Conservation (phyloP, 1,284 basidiomycete species). For the Ganoderma leucocontextum region DNA sequence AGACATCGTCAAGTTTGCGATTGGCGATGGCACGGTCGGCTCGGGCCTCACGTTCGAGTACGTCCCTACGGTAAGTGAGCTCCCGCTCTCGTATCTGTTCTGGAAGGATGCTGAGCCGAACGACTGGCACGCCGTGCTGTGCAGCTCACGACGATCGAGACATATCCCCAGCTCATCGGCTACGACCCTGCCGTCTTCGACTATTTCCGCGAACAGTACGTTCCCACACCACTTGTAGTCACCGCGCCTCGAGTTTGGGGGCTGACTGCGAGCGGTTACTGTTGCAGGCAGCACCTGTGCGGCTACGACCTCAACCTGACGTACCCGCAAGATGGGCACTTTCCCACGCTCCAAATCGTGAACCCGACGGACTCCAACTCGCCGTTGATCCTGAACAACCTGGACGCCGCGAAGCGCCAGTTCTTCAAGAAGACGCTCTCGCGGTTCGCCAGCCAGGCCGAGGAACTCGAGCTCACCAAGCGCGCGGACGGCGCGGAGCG, state of each 20-base stretch:
- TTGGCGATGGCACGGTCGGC: constrained; percentile 71
- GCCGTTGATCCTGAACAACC: constrained; percentile 1
- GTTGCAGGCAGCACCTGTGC: constrained; percentile 62
- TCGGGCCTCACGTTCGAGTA: constrained; percentile 56
- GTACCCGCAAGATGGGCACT: constrained; percentile 68
- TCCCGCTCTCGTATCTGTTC: constrained; percentile 25
- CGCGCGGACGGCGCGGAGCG: constrained; percentile 6
- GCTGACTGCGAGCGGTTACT: background rate
- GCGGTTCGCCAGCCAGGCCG: constrained; percentile 12
- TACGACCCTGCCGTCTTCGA: constrained; percentile 71
- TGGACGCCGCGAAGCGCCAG: constrained; percentile 14
- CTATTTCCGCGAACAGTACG: constrained; percentile 74
- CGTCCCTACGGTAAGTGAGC: constrained; percentile 56
- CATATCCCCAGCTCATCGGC: constrained; percentile 76
- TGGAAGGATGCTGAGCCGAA: background rate
- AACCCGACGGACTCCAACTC: constrained; percentile 17
- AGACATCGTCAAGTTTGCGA: constrained; percentile 69
- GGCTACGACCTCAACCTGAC: constrained; percentile 73
- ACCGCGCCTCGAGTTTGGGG: background rate
- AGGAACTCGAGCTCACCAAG: constrained; percentile 1
- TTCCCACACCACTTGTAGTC: constrained; percentile 21
- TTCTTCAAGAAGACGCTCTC: constrained; percentile 15
- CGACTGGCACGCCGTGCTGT: background rate
- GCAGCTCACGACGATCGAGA: constrained; percentile 66
- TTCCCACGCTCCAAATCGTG: constrained; percentile 50